Evolutionary conservation across 139 green algal species (phyloP), one percentile per base, ranked within the genome.

Genomic region (Volvox reticuliferus): DNA sequence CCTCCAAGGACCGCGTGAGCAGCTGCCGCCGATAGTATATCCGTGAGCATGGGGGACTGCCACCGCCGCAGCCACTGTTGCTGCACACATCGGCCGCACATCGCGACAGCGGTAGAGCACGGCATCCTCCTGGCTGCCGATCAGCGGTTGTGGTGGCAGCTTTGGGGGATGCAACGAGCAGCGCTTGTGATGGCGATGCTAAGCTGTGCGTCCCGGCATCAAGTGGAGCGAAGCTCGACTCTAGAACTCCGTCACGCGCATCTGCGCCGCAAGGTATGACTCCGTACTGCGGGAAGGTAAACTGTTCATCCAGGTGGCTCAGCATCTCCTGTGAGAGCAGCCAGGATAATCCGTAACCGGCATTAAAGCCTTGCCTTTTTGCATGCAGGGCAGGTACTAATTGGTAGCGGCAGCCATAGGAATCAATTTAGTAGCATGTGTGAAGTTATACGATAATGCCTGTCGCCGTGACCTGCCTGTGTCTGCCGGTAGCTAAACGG

Each of bases 11-110:
- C 1, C 65, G 87, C 9, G 84, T 82, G 24, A 95, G 92, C 62
- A 94, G 89, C 88, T 95, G 92, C 19, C 92, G 81, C 61, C 90
- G 79, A 88, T 93, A 95, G 91, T 95, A 95, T 20, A 95, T n/a
- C n/a, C 36, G 63, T 73, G 50, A 33, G 35, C 50, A n/a, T 2
- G 13, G 12, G 76, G 30, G 33, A 75, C 24, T n/a, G 50, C 33
- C 21, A 35, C 26, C 44, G 86, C 85, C 37, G 30, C 35, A 22
- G 12, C 24, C 88, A 67, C 79, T 89, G 86, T 37, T 77, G 33
- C 61, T 37, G 61, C 82, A 50, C 17, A 30, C 75, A 18, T 81
- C 75, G 75, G 32, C 22, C 14, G 30, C 75, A 35, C 75, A 81
- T 19, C 30, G n/a, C 30, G 75, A 9, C 32, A 50, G 75, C 75